phyloP scores from a whole-genome alignment of 305 asterid genomes.

The Caryopteris hybrid region DNA sequence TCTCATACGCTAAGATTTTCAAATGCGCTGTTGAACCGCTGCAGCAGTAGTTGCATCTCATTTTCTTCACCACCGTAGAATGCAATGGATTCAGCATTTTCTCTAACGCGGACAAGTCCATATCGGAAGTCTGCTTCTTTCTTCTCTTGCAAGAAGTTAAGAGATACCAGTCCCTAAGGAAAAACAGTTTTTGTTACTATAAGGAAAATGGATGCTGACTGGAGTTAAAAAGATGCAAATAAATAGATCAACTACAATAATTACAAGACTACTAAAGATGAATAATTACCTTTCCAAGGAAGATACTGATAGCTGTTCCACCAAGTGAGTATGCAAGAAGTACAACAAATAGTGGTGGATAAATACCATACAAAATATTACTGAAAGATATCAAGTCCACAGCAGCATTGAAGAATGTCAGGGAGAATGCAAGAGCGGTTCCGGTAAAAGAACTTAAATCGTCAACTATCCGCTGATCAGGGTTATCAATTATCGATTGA shows the following conservation, averaged over 20 bases:
- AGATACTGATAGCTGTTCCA: slow-evolving; percentile 86
- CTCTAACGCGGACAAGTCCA: slow-evolving; percentile 87
- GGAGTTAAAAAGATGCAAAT: not conserved
- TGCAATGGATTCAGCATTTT: slow-evolving; percentile 94
- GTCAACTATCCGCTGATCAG: slow-evolving; percentile 93
- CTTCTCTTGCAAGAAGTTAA: slow-evolving; percentile 91
- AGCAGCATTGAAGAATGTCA: slow-evolving; percentile 71
- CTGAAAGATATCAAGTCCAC: slow-evolving; percentile 89
- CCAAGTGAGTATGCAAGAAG: slow-evolving; percentile 79
- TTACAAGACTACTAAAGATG: not conserved
- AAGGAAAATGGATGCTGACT: slow-evolving; percentile 4
- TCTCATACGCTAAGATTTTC: slow-evolving; percentile 70
- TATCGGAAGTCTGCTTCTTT: slow-evolving; percentile 91
- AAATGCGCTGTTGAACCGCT: slow-evolving; percentile 76
- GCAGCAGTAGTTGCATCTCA: slow-evolving; percentile 71
- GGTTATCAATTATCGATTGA: slow-evolving; percentile 82
- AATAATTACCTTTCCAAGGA: slow-evolving; percentile 72
- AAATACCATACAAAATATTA: slow-evolving; percentile 75
- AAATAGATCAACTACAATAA: not conserved
- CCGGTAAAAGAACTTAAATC: slow-evolving; percentile 91
- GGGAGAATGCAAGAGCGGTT: slow-evolving; percentile 84
- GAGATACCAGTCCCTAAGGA: slow-evolving; percentile 64
- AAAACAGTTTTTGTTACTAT: not conserved
- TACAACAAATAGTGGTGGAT: slow-evolving; percentile 77
- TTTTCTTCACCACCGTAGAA: slow-evolving; percentile 91